Base-by-base conservation (phyloP, 2,329 filamentous ascomycete genomes). In the Dactylellina haptotyla region DNA sequence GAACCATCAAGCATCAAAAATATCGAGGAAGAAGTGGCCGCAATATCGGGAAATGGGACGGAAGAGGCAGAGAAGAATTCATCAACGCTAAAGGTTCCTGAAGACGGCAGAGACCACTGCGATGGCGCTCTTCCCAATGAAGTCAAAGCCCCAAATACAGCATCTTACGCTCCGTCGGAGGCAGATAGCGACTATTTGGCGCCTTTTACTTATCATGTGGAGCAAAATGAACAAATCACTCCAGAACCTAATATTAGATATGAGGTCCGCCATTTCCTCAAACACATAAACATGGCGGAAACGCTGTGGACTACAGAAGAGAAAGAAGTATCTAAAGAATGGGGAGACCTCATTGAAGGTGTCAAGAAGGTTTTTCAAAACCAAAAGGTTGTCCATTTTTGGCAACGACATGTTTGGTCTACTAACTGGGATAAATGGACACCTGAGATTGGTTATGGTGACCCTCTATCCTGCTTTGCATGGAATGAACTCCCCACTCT, bases 251-350 rank as follows among this genome's bases (percentile, higher is more conserved):
- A 28, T 26, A 6, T 28, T 10, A 5, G 48, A 26, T 53, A 53
- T 16, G 48, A 53, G 20, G 20, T 53, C 25, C 23, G 28, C 9
- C 12, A 53, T n/a, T 53, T 10, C 9, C 14, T 28, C 14, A 20
- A 12, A 12, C 48, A 53, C 16, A 28, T 26, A 14, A n/a, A 14
- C 6, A 32, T 9, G 16, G 48, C 48, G 5, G 48, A 53, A n/a
- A 53, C 12, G 48, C 48, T 53, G 12, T 53, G 48, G 48, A 53
- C 48, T 8, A 32, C 9, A 26, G 48, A 26, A 32, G 48, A 53
- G 20, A 53, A 53, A 20, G 16, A 53, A 53, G 25, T 9, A 6
- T 9, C 9, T 12, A 32, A 53, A 20, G 41, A 32, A 53, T 53
- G 20, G 48, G 5, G 25, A 26, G 48, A 26, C 5, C 28, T 53